Evolutionary conservation across 106 monocot species (phyloP), one percentile per base, ranked within the genome.

Genomic region (Dioscorea alata): DNA sequence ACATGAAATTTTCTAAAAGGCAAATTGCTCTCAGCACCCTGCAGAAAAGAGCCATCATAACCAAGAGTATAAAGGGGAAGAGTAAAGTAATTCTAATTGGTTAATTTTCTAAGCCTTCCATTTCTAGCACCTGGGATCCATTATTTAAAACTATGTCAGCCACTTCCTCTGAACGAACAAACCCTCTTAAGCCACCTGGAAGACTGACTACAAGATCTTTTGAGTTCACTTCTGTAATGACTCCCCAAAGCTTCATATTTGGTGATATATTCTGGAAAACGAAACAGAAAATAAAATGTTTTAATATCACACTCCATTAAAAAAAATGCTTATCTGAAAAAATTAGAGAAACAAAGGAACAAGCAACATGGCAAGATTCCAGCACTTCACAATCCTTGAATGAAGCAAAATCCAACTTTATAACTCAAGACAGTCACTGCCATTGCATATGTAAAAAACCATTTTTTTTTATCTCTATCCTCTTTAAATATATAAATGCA

Each of bases 201-300:
- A 99, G 93, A 79, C 89, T 83, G 4, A 99, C 71, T 34, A 99
- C 90, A 64, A 93, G 73, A 42, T 99, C 99, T 74, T 99, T 90
- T 13, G 65, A 28, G 68, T 90, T 99, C 61, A 99, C 85, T 73
- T 99, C 99, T 49, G 74, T 60, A 33, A 99, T 69, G 23, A 85
- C 79, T 63, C 99, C 99, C 93, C 78, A 90, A 73, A 99, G 75
- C 70, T 90, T 99, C 92, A 99, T 93, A 61, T 77, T 74, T 56
- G 87, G 76, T 28, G 81, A 83, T 66, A 99, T 85, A 79, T 99
- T 99, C 93, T 89, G 76, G 2, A 28, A 14, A 64, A 24, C 67
- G 12, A 60, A 35, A 25, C 25, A 78, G 57, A 59, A 52, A 16
- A 14, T 25, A 23, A 59, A 6, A 28, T 28, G 28, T 28, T 28